phyloP scores from a whole-genome alignment of 805 yeast genomes.

The Yarrowia keelungensis region DNA sequence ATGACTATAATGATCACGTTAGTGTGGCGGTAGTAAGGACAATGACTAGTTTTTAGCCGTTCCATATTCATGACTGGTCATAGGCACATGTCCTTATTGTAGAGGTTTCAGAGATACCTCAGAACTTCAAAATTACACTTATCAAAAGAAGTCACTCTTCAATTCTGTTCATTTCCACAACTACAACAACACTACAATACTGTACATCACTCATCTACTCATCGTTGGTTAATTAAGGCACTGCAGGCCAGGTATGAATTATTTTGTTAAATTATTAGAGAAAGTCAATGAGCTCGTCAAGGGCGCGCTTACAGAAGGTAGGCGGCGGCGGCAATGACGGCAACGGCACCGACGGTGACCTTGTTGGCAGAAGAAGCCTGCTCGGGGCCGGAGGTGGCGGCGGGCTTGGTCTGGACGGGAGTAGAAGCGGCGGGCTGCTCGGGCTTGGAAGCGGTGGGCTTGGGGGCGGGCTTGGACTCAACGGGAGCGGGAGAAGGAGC shows the following conservation, averaged over 20 bases:
- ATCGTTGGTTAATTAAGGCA: not conserved
- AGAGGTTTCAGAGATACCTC: too few relatives aligned
- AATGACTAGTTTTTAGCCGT: too few relatives aligned
- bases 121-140: too few relatives aligned
- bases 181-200: too few relatives aligned
- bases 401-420: constrained; percentile 26
- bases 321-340: constrained; percentile 61
- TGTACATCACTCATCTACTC: too few relatives aligned
- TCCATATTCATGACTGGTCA: too few relatives aligned
- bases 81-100: too few relatives aligned
- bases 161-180: too few relatives aligned
- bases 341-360: constrained; percentile 53
- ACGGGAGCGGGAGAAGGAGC: constrained; percentile 38
- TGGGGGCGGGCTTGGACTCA: constrained; percentile 38
- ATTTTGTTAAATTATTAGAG: constrained; percentile 29
- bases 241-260: constrained; percentile 38
- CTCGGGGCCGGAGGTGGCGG: constrained; percentile 43
- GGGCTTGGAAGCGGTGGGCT: constrained; percentile 34
- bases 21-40: too few relatives aligned
- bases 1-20: too few relatives aligned
- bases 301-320: constrained; percentile 54
- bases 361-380: constrained; percentile 42
- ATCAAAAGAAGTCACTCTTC: too few relatives aligned
- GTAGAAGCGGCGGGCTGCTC: constrained; percentile 18
- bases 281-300: constrained; percentile 5